Base-by-base conservation (phyloP, 257 asterid genomes). In the Solanum corneliomulleri region DNA sequence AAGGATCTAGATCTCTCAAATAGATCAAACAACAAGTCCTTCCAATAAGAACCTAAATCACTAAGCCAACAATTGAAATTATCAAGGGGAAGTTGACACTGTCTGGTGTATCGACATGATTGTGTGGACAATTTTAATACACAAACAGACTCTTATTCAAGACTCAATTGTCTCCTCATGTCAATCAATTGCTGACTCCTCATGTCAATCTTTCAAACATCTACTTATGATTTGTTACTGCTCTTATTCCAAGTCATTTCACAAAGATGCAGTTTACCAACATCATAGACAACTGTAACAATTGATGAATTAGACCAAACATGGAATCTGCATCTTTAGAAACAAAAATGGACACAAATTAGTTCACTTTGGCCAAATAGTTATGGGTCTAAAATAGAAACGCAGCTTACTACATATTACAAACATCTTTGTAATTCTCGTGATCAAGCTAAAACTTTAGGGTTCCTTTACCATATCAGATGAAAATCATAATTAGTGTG, bases 401-500 rank as follows among this genome's bases (percentile, higher is more conserved):
- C 11, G 66, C 84, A 78, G 18, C 27, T 45, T 44, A 16, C 84
- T 45, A 25, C 49, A 45, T 15, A 45, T 25, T 47, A 16, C 84
- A 78, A 78, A 45, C 84, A 45, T 45, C 66, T 16, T 76, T 58
- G 25, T 49, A 45, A 78, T 78, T 78, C 16, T 7, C 18, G n/a
- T 45, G 84, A 44, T 45, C 33, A 78, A 78, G 66, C 41, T 27
- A 78, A n/a, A 78, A 45, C 31, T 14, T 45, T 21, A 77, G 64
- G 84, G 84, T 44, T 25, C 64, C 45, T 77, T 44, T 45, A 6
- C 84, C 20, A 42, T 66, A 13, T 77, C 83, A 2, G n/a, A 77
- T 77, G 62, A 44, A 77, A 77, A 44, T 25, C 39, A 78, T 14
- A 58, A 86, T 90, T 89, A 93, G 87, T 89, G 87, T 60, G 74